A percentile compares a stretch with the other conserved stretches of the same genome.
Conservation (phyloP, 2,329 filamentous ascomycete genomes). For the Phialophora macrospora region DNA sequence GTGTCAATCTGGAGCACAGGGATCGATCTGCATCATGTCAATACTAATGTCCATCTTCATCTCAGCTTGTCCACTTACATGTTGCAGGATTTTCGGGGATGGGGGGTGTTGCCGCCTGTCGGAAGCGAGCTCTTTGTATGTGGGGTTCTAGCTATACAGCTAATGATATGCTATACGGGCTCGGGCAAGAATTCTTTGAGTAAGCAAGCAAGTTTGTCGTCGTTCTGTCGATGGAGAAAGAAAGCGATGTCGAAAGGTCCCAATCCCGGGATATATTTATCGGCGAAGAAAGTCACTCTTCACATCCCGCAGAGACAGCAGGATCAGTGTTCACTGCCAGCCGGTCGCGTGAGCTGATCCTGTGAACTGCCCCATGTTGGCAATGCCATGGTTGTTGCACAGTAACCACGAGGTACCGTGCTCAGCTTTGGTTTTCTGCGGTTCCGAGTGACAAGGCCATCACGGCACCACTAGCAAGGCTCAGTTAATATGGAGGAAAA, state of each 20-base stretch:
- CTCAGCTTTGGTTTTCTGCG: not conserved
- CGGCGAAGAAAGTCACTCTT: not conserved
- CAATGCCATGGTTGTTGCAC: not conserved
- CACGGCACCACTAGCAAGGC: not conserved
- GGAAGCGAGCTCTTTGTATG: not conserved
- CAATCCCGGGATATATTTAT: not conserved
- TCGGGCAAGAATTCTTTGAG: no score
- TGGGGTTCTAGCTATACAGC: slow-evolving; percentile 6
- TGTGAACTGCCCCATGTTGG: not conserved
- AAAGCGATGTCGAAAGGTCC: not conserved
- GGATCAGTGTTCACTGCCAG: not conserved
- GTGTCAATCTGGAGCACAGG: not conserved
- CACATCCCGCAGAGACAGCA: not conserved
- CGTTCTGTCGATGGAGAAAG: not conserved
- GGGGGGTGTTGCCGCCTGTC: no score
- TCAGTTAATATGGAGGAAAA: not conserved
- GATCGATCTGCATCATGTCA: not conserved
- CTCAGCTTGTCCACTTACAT: not conserved
- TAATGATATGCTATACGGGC: not conserved
- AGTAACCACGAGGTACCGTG: not conserved
- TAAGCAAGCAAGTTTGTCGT: not conserved
- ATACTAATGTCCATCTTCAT: not conserved
- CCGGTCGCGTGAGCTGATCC: not conserved
- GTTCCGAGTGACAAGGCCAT: not conserved
- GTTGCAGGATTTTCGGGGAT: not conserved